These are phyloP conservation scores for Daldinia sp. DNA, from an alignment of 2,329 filamentous ascomycete genomes.

Conservation along the genomic window DNA sequence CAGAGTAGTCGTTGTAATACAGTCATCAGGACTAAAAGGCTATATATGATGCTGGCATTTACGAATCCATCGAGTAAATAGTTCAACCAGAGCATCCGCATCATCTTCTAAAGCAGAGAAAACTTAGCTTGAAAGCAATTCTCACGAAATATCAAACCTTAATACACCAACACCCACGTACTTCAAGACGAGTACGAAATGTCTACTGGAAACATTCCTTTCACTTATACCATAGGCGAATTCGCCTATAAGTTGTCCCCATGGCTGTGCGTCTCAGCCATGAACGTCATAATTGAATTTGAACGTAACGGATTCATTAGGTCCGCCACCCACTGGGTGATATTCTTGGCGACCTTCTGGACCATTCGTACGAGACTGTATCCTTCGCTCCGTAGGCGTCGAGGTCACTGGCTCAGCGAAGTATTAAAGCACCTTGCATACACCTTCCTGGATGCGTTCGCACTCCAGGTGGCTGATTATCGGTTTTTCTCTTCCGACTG, in stretches of 20 bases:
- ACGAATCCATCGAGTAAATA: neutral
- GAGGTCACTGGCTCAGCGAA: neutral
- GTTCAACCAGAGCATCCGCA: neutral
- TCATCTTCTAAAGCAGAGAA: neutral
- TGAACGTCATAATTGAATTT: neutral
- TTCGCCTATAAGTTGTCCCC: neutral
- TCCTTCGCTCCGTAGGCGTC: neutral
- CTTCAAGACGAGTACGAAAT: neutral
- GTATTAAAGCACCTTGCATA: neutral
- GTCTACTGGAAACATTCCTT: neutral
- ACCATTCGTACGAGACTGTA: neutral
- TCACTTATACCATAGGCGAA: neutral
- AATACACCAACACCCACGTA: neutral
- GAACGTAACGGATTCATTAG: neutral
- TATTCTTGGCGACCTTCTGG: neutral
- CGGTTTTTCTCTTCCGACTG: neutral
- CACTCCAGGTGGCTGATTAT: neutral
- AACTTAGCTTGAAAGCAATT: neutral
- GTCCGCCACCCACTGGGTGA: neutral
- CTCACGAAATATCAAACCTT: neutral
- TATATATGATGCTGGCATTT: neutral
- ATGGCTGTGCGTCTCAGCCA: neutral
- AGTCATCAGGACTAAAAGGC: neutral
- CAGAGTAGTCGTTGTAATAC: neutral
- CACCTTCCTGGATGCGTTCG: neutral